Conservation (phyloP, 139 green algal species). For the Coelastrella sp. region DNA sequence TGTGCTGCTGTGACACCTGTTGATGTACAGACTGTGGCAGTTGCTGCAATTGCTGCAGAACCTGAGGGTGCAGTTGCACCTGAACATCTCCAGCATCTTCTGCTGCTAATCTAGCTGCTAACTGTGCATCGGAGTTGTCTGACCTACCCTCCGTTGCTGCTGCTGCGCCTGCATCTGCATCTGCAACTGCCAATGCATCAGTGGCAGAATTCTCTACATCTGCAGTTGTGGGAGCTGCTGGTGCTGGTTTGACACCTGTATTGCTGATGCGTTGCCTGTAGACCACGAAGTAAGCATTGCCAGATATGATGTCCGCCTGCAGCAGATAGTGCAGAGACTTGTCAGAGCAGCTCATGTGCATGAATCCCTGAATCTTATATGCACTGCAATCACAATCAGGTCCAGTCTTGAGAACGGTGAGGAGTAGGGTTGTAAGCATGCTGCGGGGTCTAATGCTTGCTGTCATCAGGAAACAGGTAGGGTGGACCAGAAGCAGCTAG, state of each 20-base stretch:
- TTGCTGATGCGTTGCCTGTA: slow-evolving; percentile 60
- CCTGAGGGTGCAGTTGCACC: slow-evolving; percentile 10
- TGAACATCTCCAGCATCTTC: neutral
- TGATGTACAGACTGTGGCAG: slow-evolving; percentile 48
- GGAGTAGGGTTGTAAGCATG: too few relatives aligned
- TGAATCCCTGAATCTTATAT: too few relatives aligned
- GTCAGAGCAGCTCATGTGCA: neutral
- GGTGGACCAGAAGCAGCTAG: too few relatives aligned
- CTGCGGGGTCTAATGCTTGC: too few relatives aligned
- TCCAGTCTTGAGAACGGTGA: too few relatives aligned
- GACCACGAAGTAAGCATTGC: slow-evolving; percentile 87
- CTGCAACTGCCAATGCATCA: neutral
- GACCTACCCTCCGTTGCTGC: neutral
- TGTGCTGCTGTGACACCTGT: slow-evolving; percentile 50
- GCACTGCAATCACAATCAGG: too few relatives aligned
- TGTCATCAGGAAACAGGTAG: too few relatives aligned
- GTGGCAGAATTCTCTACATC: slow-evolving; percentile 22
- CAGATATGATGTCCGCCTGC: slow-evolving; percentile 49
- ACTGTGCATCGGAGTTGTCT: neutral
- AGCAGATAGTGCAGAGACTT: neutral
- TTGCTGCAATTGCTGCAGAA: slow-evolving; percentile 10
- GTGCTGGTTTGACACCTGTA: neutral
- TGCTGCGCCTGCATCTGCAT: neutral
- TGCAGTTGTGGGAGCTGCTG: neutral
- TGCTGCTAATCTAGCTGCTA: slow-evolving; percentile 5